Evolutionary conservation across 768 basidiomycete species (phyloP).

Genomic region (Tricholoma terreum): DNA sequence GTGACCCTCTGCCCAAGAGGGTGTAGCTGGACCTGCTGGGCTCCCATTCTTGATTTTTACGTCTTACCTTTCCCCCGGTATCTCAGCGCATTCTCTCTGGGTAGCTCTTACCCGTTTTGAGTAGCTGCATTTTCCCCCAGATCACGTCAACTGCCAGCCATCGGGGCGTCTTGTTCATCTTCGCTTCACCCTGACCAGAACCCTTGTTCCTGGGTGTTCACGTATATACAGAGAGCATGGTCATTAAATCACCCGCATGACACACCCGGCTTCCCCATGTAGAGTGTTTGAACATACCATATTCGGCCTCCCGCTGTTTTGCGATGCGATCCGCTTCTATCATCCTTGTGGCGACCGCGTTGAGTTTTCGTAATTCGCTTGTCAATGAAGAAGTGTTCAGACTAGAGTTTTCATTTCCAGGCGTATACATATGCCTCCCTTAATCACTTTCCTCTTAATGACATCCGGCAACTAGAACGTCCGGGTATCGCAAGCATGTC

Average conservation of each 20-base stretch:
- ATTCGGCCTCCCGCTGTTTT: constrained; percentile 2
- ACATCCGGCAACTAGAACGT: not conserved
- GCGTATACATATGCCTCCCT: not conserved
- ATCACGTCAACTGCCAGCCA: constrained; percentile 9
- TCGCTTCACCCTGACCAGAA: not conserved
- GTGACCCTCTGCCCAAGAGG: no score
- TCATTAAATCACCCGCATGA: constrained; percentile 9
- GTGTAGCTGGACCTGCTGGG: no score
- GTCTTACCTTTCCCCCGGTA: no score
- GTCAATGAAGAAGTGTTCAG: no score
- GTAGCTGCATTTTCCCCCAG: not conserved
- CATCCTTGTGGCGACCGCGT: not conserved
- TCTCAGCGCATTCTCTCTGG: not conserved
- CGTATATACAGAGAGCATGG: constrained; percentile 1
- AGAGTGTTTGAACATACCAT: constrained; percentile 10
- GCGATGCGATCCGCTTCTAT: not conserved
- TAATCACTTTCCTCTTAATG: not conserved
- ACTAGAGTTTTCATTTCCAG: not conserved
- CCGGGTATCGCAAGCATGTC: no score
- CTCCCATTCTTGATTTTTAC: no score
- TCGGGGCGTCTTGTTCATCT: not conserved
- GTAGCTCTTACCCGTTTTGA: not conserved
- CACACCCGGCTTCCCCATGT: constrained; percentile 15
- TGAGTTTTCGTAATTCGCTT: not conserved
- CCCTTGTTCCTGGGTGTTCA: constrained; percentile 17